These are phyloP conservation scores for Penicillium fimorum DNA, from an alignment of 495 filamentous ascomycete genomes.

Conservation along the genomic window DNA sequence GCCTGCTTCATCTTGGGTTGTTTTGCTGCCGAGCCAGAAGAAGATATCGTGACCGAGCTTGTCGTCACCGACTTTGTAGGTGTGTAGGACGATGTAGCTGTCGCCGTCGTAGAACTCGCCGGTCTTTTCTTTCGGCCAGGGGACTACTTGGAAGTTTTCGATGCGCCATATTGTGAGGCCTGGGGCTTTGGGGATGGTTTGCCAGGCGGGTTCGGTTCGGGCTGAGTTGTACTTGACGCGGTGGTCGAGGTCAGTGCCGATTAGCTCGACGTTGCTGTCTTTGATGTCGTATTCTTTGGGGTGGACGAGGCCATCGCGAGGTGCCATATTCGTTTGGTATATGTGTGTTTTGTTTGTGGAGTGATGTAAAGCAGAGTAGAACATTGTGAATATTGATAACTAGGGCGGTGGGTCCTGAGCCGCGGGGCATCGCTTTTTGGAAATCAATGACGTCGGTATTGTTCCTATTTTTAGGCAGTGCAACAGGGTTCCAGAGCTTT, in stretches of 20 bases:
- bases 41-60: conserved; percentile 57
- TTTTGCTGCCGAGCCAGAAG: conserved; percentile 61
- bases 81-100: conserved; percentile 60
- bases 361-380: too few relatives aligned
- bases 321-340: conserved; percentile 44
- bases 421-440: conserved; percentile 4
- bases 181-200: conserved; percentile 47
- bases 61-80: conserved; percentile 50
- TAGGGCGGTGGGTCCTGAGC: conserved; percentile 5
- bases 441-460: conserved; percentile 6
- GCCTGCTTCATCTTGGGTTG: conserved; percentile 61
- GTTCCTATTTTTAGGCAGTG: conserved; percentile 4
- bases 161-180: conserved; percentile 61
- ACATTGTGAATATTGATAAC: too few relatives aligned
- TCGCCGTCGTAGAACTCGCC: conserved; percentile 63
- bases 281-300: conserved; percentile 59
- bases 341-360: background rate
- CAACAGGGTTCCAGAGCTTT: background rate
- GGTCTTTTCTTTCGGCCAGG: conserved; percentile 52
- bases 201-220: conserved; percentile 60
- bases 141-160: conserved; percentile 58
- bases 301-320: conserved; percentile 56
- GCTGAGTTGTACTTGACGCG: conserved; percentile 62
- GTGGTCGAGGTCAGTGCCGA: conserved; percentile 59
- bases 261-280: conserved; percentile 62